phyloP scores from a whole-genome alignment of 75 land plant species.

The Cunninghamia lanceolata region DNA sequence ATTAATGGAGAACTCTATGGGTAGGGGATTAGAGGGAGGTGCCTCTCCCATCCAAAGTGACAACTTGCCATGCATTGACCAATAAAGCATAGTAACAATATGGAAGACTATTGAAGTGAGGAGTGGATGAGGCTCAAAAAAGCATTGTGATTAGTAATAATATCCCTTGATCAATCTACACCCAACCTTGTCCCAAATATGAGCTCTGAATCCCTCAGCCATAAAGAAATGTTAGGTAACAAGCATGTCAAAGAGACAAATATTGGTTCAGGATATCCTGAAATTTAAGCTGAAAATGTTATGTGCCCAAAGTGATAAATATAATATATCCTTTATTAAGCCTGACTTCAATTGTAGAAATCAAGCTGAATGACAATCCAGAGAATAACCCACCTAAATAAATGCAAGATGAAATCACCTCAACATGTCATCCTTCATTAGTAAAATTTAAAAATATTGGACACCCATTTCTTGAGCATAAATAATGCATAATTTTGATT shows the following conservation, averaged over 20 bases:
- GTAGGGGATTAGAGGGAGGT: neutral
- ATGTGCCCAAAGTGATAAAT: neutral
- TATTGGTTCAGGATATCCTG: neutral
- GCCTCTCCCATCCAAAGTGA: neutral
- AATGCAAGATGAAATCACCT: neutral
- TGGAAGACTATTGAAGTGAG: neutral
- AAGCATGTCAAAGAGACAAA: neutral
- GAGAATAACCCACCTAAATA: neutral
- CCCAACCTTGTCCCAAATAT: neutral
- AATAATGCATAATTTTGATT: neutral
- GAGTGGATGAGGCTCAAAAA: neutral
- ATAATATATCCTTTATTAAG: neutral
- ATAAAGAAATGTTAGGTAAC: neutral
- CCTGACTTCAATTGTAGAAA: neutral
- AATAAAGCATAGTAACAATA: neutral
- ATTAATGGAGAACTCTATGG: neutral
- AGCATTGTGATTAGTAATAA: neutral
- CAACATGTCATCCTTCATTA: neutral
- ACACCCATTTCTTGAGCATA: neutral
- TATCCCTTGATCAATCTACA: neutral
- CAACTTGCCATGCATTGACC: neutral
- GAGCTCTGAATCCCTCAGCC: neutral
- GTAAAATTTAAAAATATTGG: neutral
- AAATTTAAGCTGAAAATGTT: neutral
- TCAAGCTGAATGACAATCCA: neutral